Evolutionary conservation across 768 basidiomycete species (phyloP).

Genomic region (Termitomyces sp.): DNA sequence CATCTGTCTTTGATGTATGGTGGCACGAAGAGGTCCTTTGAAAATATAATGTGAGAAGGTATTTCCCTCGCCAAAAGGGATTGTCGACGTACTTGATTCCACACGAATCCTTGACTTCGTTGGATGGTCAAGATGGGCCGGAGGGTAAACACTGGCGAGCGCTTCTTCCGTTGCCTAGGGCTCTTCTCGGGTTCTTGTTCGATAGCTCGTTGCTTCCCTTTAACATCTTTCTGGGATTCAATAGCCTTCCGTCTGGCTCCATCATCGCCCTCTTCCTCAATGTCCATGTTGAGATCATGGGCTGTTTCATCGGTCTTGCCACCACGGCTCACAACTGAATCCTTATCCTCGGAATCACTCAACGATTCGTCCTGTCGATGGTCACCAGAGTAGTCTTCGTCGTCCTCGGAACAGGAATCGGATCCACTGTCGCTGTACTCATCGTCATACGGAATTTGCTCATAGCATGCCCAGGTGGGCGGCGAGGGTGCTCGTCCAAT

Average conservation of each 20-base stretch:
- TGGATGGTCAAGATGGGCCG: slow-evolving; percentile 86
- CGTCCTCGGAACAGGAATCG: slow-evolving; percentile 72
- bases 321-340: slow-evolving; percentile 21
- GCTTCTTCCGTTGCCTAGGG: slow-evolving; percentile 49
- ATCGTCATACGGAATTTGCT: slow-evolving; percentile 74
- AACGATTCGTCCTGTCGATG: slow-evolving; percentile 11
- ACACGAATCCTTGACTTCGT: slow-evolving; percentile 83
- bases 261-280: slow-evolving; percentile 32
- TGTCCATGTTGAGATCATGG: slow-evolving; percentile 58
- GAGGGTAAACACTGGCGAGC: slow-evolving; percentile 52
- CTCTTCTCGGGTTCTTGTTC: slow-evolving; percentile 55
- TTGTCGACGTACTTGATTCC: slow-evolving; percentile 68
- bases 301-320: slow-evolving; percentile 21
- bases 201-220: slow-evolving; percentile 77
- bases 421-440: slow-evolving; percentile 56
- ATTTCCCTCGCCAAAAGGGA: background rate
- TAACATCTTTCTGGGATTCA: slow-evolving; percentile 54
- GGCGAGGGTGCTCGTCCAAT: slow-evolving; percentile 80
- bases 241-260: slow-evolving; percentile 29
- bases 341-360: slow-evolving; percentile 30
- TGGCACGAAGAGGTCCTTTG: slow-evolving; percentile 78
- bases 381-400: slow-evolving; percentile 49
- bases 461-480: slow-evolving; percentile 87
- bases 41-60: background rate
- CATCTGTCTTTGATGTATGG: slow-evolving; percentile 90